Percentiles rank a stretch among this genome's conserved stretches.
Conservation (phyloP, 1,284 basidiomycete species). For the Omphalotus olearius region DNA sequence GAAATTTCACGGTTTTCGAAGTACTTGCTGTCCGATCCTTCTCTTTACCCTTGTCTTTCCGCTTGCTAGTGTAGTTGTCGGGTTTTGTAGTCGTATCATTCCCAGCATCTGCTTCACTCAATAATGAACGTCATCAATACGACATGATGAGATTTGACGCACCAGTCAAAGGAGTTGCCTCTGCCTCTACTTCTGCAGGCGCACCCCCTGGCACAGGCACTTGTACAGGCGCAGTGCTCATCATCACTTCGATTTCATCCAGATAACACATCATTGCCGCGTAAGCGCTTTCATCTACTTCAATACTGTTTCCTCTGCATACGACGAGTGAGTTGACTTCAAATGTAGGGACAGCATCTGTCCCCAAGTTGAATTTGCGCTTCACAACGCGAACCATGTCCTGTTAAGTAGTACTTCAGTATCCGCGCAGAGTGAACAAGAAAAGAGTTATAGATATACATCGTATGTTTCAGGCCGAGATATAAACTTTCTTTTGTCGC, state of each 20-base stretch:
- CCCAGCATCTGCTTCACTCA: too few relatives aligned
- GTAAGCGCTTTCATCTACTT: constrained; percentile 9
- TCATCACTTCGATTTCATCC: constrained; percentile 5
- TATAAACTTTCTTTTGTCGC: constrained; percentile 3
- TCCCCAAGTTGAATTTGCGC: constrained; percentile 5
- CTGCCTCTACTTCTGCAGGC: not conserved
- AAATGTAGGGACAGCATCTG: not conserved
- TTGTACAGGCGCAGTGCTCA: not conserved
- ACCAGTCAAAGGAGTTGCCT: not conserved
- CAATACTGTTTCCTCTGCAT: not conserved
- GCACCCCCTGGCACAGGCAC: not conserved
- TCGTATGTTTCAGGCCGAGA: constrained; percentile 2
- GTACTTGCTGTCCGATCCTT: too few relatives aligned
- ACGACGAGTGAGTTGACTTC: not conserved
- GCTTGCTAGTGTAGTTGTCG: too few relatives aligned
- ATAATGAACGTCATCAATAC: too few relatives aligned
- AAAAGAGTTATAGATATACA: not conserved
- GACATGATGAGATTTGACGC: too few relatives aligned
- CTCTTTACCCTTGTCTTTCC: too few relatives aligned
- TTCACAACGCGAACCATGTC: constrained; percentile 6
- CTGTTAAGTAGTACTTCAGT: not conserved
- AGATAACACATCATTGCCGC: not conserved
- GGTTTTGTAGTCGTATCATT: too few relatives aligned
- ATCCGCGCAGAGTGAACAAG: not conserved
- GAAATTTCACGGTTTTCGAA: too few relatives aligned